Conservation (phyloP, 345 rosid species). For the Murraya koenigii region DNA sequence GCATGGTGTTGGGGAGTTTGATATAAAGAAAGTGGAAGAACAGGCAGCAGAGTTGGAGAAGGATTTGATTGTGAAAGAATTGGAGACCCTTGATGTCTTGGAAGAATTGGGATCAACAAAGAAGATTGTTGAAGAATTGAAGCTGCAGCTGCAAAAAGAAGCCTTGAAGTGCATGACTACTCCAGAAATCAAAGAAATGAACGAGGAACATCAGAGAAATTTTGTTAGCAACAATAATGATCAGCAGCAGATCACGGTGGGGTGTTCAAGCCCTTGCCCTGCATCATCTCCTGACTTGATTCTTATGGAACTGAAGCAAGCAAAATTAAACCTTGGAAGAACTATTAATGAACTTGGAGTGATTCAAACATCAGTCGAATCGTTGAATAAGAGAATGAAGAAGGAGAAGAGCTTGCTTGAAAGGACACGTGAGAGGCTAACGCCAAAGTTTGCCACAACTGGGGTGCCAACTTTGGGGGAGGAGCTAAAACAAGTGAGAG, state of each 20-base stretch:
- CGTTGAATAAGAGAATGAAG: conserved; percentile 75
- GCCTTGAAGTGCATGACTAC: conserved; percentile 59
- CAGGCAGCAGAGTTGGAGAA: conserved; percentile 86
- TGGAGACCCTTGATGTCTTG: conserved; percentile 86
- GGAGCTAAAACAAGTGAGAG: conserved; percentile 49
- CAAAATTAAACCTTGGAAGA: conserved; percentile 77
- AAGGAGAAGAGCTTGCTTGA: conserved; percentile 67
- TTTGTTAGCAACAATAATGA: conserved; percentile 17
- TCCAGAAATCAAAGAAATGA: conserved; percentile 62
- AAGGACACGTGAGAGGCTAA: conserved; percentile 61
- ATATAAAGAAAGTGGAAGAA: conserved; percentile 89
- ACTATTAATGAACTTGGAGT: conserved; percentile 77
- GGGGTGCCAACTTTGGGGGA: conserved; percentile 48
- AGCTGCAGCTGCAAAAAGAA: conserved; percentile 81
- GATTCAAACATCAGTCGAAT: conserved; percentile 79
- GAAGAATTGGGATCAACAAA: conserved; percentile 90
- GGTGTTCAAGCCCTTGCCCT: conserved; percentile 44
- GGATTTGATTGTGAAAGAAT: conserved; percentile 86
- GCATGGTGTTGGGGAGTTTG: conserved; percentile 59
- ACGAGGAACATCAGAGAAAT: conserved; percentile 37
- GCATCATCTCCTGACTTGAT: conserved; percentile 68
- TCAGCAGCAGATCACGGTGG: conserved; percentile 18
- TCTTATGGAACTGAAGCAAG: conserved; percentile 83
- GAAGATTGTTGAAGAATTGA: conserved; percentile 79
- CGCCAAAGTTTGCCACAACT: conserved; percentile 43